Evolutionary conservation across 1,284 basidiomycete species (phyloP).

Genomic region (Tranzscheliella williamsii): DNA sequence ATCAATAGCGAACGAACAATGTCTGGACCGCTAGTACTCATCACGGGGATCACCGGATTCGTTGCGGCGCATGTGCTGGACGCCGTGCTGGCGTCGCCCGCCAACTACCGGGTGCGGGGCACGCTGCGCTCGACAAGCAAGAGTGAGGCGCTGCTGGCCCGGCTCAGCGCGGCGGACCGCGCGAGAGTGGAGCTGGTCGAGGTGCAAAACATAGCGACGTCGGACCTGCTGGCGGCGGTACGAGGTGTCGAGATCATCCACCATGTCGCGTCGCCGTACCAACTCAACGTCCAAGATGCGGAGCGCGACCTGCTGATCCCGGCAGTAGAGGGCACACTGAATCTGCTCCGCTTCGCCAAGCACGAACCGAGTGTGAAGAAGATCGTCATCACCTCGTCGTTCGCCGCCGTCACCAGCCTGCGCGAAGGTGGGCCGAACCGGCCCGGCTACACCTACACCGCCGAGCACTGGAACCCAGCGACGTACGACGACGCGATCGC

Average conservation of each 20-base stretch:
- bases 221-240: slow-evolving; percentile 56
- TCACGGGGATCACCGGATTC: slow-evolving; percentile 54
- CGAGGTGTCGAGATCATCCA: slow-evolving; percentile 45
- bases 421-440: slow-evolving; percentile 49
- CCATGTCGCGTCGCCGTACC: slow-evolving; percentile 49
- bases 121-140: slow-evolving; percentile 44
- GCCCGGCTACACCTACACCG: slow-evolving; percentile 44
- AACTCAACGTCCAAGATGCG: slow-evolving; percentile 53
- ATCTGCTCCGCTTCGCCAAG: slow-evolving; percentile 51
- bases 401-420: slow-evolving; percentile 52
- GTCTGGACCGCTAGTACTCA: slow-evolving; percentile 42
- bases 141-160: slow-evolving; percentile 43
- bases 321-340: slow-evolving; percentile 60
- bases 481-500: slow-evolving; percentile 45
- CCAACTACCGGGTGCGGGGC: slow-evolving; percentile 47
- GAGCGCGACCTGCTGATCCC: slow-evolving; percentile 59
- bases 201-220: slow-evolving; percentile 58
- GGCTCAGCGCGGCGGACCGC: slow-evolving; percentile 23
- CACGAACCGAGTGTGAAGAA: slow-evolving; percentile 45
- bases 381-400: slow-evolving; percentile 55
- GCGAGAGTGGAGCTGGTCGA: slow-evolving; percentile 47
- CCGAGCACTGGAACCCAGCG: slow-evolving; percentile 48
- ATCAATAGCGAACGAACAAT: slow-evolving; percentile 1
- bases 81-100: slow-evolving; percentile 37
- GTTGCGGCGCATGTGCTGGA: slow-evolving; percentile 50